Evolutionary conservation across 2,329 filamentous ascomycete species (phyloP).

Genomic region (Exophiala xenobiotica): DNA sequence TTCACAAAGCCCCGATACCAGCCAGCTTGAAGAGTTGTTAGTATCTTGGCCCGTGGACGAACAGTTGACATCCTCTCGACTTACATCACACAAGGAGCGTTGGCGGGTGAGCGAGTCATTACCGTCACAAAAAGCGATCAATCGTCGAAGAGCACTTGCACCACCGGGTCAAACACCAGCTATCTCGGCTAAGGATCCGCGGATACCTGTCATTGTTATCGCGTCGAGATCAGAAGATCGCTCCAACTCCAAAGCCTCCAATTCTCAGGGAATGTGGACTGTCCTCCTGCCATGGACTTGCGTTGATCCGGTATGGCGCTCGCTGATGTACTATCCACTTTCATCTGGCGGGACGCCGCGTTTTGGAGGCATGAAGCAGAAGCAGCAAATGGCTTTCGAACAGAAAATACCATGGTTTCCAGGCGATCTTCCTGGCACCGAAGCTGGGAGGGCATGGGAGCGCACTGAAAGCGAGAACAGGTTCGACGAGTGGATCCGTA

Average conservation of each 20-base stretch:
- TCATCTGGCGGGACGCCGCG: constrained; percentile 76
- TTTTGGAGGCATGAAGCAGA: constrained; percentile 79
- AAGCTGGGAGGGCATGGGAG: constrained; percentile 78
- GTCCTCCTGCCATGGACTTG: constrained; percentile 88
- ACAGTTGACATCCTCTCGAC: constrained; percentile 45
- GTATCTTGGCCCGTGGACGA: constrained; percentile 67
- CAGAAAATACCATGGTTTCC: constrained; percentile 79
- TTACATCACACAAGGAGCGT: constrained; percentile 70
- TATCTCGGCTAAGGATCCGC: constrained; percentile 62
- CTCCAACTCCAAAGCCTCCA: constrained; percentile 50
- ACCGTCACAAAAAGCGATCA: constrained; percentile 74
- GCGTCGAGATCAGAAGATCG: constrained; percentile 40
- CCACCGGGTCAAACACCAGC: constrained; percentile 63
- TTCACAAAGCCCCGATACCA: constrained; percentile 32
- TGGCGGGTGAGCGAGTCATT: constrained; percentile 65
- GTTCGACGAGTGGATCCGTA: constrained; percentile 67
- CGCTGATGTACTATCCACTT: constrained; percentile 76
- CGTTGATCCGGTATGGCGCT: constrained; percentile 81
- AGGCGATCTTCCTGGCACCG: constrained; percentile 75
- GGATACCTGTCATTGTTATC: constrained; percentile 74
- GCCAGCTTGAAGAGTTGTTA: constrained; percentile 59
- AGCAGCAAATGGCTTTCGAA: constrained; percentile 79
- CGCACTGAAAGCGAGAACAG: constrained; percentile 60
- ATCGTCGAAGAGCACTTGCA: constrained; percentile 67
- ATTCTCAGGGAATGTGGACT: constrained; percentile 72